A percentile compares a stretch with the other conserved stretches of the same genome.
Conservation (phyloP, 2,329 filamentous ascomycete genomes). For the Clonostachys sp. region DNA sequence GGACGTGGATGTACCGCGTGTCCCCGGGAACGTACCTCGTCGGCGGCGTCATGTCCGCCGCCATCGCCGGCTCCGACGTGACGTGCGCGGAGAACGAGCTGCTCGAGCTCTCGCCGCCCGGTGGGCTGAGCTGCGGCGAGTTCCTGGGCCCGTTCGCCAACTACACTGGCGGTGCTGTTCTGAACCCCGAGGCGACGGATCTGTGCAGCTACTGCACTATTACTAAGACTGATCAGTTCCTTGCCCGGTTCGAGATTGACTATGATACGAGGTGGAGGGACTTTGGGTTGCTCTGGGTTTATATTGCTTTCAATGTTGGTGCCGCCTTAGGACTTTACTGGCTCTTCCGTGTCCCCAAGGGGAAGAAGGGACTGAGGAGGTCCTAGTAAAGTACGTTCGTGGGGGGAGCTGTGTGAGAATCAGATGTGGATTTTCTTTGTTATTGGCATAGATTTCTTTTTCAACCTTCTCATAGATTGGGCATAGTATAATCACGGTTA, state of each 20-base stretch:
- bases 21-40: constrained; percentile 74
- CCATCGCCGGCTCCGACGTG: constrained; percentile 56
- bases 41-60: constrained; percentile 58
- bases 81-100: constrained; percentile 61
- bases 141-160: constrained; percentile 49
- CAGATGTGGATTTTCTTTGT: too few relatives aligned
- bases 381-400: too few relatives aligned
- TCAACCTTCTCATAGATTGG: too few relatives aligned
- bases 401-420: too few relatives aligned
- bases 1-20: constrained; percentile 72
- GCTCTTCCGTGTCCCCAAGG: constrained; percentile 1
- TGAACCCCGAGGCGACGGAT: constrained; percentile 10
- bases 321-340: constrained; percentile 33
- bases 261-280: constrained; percentile 58
- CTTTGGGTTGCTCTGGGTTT: constrained; percentile 51
- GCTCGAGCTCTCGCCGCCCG: constrained; percentile 54
- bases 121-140: constrained; percentile 44
- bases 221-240: constrained; percentile 36
- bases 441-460: too few relatives aligned
- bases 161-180: constrained; percentile 39
- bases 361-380: not conserved
- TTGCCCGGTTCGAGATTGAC: constrained; percentile 34
- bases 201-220: constrained; percentile 47
- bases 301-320: constrained; percentile 46
- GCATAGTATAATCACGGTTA: too few relatives aligned